Evolutionary conservation across 345 rosid genomes (phyloP).

Genomic region (Clausena lansium): DNA sequence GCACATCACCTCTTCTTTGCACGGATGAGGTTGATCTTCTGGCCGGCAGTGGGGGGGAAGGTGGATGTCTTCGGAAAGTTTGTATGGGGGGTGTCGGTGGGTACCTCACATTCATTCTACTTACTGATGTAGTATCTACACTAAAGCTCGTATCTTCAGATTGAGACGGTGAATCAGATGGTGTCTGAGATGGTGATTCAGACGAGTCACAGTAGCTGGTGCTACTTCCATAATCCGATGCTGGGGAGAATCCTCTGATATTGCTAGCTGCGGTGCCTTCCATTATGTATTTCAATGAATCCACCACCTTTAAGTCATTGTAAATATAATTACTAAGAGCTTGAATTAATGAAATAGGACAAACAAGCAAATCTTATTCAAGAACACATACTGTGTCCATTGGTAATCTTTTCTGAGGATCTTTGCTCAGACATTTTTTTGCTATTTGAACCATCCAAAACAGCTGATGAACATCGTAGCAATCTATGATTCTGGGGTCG

Average conservation of each 20-base stretch:
- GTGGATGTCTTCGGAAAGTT: background rate
- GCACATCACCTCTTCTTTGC: background rate
- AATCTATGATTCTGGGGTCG: constrained; percentile 47
- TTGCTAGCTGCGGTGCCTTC: constrained; percentile 23
- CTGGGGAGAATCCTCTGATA: constrained; percentile 38
- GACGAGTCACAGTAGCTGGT: constrained; percentile 17
- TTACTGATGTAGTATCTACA: constrained; percentile 2
- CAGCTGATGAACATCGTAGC: constrained; percentile 63
- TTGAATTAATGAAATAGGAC: background rate
- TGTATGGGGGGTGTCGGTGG: constrained; percentile 29
- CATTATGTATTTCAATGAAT: constrained; percentile 36
- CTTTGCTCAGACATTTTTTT: constrained; percentile 58
- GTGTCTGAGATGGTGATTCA: constrained; percentile 20
- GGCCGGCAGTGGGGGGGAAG: background rate
- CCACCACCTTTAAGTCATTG: constrained; percentile 42
- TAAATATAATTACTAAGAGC: background rate
- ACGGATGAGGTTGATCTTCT: background rate
- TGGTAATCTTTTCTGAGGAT: constrained; percentile 50
- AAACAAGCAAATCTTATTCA: background rate
- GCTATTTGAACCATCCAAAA: constrained; percentile 72
- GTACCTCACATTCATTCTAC: constrained; percentile 10
- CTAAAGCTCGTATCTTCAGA: constrained; percentile 15
- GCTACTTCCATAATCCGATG: constrained; percentile 37
- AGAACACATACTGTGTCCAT: constrained; percentile 37
- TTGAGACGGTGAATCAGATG: background rate